Evolutionary conservation across 345 rosid species (phyloP), one percentile per base, ranked within the genome.

Genomic region (Alliaria petiolata): DNA sequence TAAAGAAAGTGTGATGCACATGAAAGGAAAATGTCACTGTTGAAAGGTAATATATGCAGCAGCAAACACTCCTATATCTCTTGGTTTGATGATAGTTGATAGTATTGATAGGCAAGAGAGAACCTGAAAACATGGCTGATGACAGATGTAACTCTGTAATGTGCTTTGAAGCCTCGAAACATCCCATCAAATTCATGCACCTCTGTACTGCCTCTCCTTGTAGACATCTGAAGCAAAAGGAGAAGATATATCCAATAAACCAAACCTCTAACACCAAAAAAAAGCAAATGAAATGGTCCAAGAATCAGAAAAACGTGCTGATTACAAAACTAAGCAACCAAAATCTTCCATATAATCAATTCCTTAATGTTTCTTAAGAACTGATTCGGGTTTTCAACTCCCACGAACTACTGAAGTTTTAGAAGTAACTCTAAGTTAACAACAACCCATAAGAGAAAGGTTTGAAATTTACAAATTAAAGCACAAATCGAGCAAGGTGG

Each of bases 61-160:
- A 54, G 49, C 47, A 43, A 72, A 5, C 20, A 25, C 8, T 53
- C 12, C 1, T 0, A 13, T 30, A 11, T 33, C 0, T 71, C 0
- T 31, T 25, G 65, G 35, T 45, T 26, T 4, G 44, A 34, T 22
- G 25, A 22, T 22, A 22, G 3, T 22, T n/a, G n/a, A 40, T 56
- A 30, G 34, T 3, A 16, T 4, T 19, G 17, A 52, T 28, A 44
- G 50, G 31, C 39, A 66, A 62, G 70, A 71, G 60, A 73, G 49
- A 42, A 92, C 98, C 98, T 89, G 91, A 93, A 93, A 70, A 93
- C 92, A 78, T 93, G 98, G 34, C 98, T 97, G 19, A 84, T 83
- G 11, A 93, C 98, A 40, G 97, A 93, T 40, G 98, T 91, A 12
- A 93, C 90, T 89, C 82, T 83, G 53, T 69, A 86, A 47, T 81